Percentiles rank a stretch among this genome's conserved stretches.
phyloP scores from a whole-genome alignment of 192 early-diverging fungal genomes.

The Podila horticola region DNA sequence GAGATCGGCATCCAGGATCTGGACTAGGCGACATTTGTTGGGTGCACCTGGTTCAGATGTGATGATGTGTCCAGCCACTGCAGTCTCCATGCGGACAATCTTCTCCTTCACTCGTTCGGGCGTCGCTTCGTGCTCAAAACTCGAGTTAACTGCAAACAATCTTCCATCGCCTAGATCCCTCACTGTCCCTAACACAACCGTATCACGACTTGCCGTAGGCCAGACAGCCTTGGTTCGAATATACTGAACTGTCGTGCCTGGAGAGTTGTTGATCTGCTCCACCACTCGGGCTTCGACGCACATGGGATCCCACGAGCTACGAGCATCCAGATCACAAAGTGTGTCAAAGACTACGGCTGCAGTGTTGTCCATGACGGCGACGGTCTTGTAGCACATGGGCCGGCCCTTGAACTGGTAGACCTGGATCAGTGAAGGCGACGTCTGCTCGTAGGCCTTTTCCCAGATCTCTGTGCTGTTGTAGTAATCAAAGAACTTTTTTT shows the following conservation, averaged over 20 bases:
- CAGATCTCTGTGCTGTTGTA: constrained; percentile 35
- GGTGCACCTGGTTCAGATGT: constrained; percentile 37
- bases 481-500: constrained; percentile 38
- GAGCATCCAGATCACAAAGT: constrained; percentile 24
- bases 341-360: constrained; percentile 39
- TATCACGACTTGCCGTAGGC: constrained; percentile 43
- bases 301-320: constrained; percentile 46
- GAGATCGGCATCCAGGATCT: constrained; percentile 45
- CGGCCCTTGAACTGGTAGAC: constrained; percentile 41
- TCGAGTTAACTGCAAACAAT: constrained; percentile 26
- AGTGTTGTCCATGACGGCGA: constrained; percentile 44
- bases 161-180: constrained; percentile 36
- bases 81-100: constrained; percentile 47
- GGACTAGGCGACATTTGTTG: constrained; percentile 35
- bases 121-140: constrained; percentile 39
- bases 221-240: constrained; percentile 44
- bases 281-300: constrained; percentile 39
- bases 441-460: constrained; percentile 37
- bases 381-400: constrained; percentile 50
- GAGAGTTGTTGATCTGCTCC: constrained; percentile 2
- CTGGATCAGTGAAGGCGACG: constrained; percentile 25
- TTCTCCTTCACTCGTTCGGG: constrained; percentile 36
- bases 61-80: constrained; percentile 45
- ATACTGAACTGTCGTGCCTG: constrained; percentile 41
- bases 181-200: constrained; percentile 32